A percentile compares a stretch with the other conserved stretches of the same genome.
Evolutionary conservation across 495 filamentous ascomycete genomes (phyloP).

Genomic region (Collariella sp.): DNA sequence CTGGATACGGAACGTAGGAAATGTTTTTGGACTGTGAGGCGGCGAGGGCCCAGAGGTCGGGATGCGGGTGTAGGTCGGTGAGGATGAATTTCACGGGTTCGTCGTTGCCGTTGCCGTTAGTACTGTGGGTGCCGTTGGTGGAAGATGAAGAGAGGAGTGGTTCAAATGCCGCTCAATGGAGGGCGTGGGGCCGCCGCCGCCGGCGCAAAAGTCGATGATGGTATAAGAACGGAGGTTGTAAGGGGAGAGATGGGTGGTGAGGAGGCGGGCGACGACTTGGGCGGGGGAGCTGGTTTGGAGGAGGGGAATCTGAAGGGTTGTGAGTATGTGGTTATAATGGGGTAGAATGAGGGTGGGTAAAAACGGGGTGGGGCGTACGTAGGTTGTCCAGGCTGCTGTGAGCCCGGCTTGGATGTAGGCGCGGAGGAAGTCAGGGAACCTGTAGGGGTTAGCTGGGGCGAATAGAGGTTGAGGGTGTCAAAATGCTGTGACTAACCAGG

Average conservation of each 20-base stretch:
- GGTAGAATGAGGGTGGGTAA: neutral
- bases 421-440: conserved; percentile 47
- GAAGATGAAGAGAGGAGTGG: conserved; percentile 16
- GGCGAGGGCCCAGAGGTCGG: conserved; percentile 50
- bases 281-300: conserved; percentile 42
- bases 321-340: neutral
- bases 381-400: conserved; percentile 41
- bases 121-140: neutral
- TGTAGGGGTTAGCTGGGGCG: conserved; percentile 10
- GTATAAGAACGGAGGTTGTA: conserved; percentile 35
- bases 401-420: conserved; percentile 44
- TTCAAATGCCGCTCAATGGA: conserved; percentile 53
- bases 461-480: neutral
- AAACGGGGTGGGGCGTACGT: conserved; percentile 8
- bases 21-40: conserved; percentile 42
- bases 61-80: conserved; percentile 61
- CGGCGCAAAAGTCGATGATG: conserved; percentile 68
- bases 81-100: conserved; percentile 52
- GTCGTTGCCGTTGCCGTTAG: neutral
- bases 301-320: conserved; percentile 26
- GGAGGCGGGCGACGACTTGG: conserved; percentile 37
- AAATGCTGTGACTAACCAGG: conserved; percentile 33
- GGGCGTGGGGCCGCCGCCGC: conserved; percentile 60
- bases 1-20: conserved; percentile 45
- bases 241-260: conserved; percentile 36